A percentile compares a stretch with the other conserved stretches of the same genome.
These are phyloP conservation scores for Pyricularia sp. DNA, from an alignment of 2,329 filamentous ascomycete species.

Conservation along the genomic window DNA sequence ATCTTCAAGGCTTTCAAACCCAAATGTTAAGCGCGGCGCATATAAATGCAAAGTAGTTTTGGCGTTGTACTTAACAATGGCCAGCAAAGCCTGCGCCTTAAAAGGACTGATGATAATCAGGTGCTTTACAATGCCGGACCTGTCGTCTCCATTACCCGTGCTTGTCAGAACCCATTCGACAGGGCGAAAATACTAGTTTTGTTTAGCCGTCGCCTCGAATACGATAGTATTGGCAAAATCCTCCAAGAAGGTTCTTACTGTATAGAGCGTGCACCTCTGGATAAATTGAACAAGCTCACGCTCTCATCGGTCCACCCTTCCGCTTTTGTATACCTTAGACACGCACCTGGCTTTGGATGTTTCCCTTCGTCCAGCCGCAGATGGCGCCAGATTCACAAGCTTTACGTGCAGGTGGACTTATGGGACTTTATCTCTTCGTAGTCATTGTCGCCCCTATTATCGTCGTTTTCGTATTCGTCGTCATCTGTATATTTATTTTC, in stretches of 20 bases:
- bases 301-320: slow-evolving; percentile 66
- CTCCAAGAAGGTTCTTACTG: too few relatives aligned
- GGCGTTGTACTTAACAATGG: slow-evolving; percentile 22
- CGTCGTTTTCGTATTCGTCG: neutral
- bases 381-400: too few relatives aligned
- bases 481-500: neutral
- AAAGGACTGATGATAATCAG: too few relatives aligned
- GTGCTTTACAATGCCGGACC: too few relatives aligned
- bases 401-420: too few relatives aligned
- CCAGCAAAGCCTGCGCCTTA: slow-evolving; percentile 42
- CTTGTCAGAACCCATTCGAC: too few relatives aligned
- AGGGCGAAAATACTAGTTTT: too few relatives aligned
- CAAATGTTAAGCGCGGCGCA: slow-evolving; percentile 30
- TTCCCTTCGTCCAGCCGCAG: too few relatives aligned
- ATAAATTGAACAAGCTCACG: slow-evolving; percentile 58
- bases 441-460: neutral
- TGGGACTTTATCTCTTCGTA: neutral
- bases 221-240: slow-evolving; percentile 44
- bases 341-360: too few relatives aligned
- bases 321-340: slow-evolving; percentile 69
- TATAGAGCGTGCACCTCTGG: slow-evolving; percentile 62
- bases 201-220: too few relatives aligned
- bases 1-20: slow-evolving; percentile 29
- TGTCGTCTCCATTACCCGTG: too few relatives aligned
- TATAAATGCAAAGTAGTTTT: slow-evolving; percentile 40